Evolutionary conservation across 2,329 filamentous ascomycete species (phyloP), one percentile per base, ranked within the genome.

Genomic region (Xylariaceae sp.): DNA sequence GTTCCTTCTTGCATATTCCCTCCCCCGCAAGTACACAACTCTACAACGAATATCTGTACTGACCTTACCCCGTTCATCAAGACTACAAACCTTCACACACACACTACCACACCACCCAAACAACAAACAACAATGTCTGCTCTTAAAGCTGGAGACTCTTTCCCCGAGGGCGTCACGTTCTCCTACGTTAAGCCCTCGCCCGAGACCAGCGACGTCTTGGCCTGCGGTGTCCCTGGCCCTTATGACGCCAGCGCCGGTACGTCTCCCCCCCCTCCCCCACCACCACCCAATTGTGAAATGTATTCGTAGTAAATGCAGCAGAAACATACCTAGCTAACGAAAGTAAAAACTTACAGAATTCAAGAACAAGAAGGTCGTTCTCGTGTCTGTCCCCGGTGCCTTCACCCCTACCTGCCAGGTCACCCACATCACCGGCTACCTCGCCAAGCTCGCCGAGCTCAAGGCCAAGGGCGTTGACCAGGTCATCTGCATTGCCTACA

Each of bases 331-430:
- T 29, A 19, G 6, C 46, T 40, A 30, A 46, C 4, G 9, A 19
- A 6, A 12, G 12, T 11, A 27, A 3, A 4, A n/a, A 29, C 3
- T 6, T 0, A 48, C 65, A 80, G 79, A 81, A 58, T 78, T 80
- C 74, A 73, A 76, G 68, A 69, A 74, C 68, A 81, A 82, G 68
- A 83, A 82, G 69, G 72, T 79, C 51, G 73, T 81, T 64, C 66
- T 83, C 60, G 76, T 83, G 65, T 73, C 80, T 58, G 77, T 83
- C 50, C 78, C 76, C 73, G 85, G 86, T 63, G 89, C 89, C 65
- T 95, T 95, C 80, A 95, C 89, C 42, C 89, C 90, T 31, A 88
- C 88, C 65, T 95, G 91, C 83, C 87, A 88, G 64, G 86, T 83
- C 67, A 79, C 80, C 71, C 90, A 95, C 76, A 77, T 95, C 58